A percentile compares a stretch with the other conserved stretches of the same genome.
These are phyloP conservation scores for Scutellaria galericulata DNA, from an alignment of 257 asterid genomes.

Conservation along the genomic window DNA sequence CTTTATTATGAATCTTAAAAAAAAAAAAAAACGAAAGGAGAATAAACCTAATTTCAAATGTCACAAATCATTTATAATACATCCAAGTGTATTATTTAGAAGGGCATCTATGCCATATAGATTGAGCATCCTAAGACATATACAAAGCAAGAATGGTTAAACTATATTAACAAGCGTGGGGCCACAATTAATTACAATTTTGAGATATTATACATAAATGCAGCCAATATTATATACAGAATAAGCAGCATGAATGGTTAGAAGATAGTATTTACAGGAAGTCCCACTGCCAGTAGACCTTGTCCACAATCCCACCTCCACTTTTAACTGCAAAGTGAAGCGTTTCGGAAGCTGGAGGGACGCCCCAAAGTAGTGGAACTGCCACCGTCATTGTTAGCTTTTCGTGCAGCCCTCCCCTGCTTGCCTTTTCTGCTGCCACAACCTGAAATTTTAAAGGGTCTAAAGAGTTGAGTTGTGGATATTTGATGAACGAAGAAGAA, in stretches of 20 bases:
- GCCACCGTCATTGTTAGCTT: slow-evolving; percentile 93
- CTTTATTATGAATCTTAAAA: background rate
- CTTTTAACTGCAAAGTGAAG: slow-evolving; percentile 88
- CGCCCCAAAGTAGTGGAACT: slow-evolving; percentile 98
- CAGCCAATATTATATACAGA: slow-evolving; percentile 50
- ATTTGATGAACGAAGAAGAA: background rate
- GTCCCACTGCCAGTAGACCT: slow-evolving; percentile 97
- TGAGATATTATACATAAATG: slow-evolving; percentile 44
- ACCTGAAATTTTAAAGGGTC: slow-evolving; percentile 50
- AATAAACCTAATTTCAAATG: background rate
- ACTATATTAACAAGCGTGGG: slow-evolving; percentile 42
- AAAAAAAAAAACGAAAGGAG: background rate
- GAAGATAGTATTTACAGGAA: slow-evolving; percentile 59
- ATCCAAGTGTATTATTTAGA: background rate
- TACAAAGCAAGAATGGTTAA: slow-evolving; percentile 34
- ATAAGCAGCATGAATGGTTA: slow-evolving; percentile 49
- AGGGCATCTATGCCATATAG: background rate
- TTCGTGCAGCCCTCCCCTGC: slow-evolving; percentile 80
- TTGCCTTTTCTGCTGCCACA: slow-evolving; percentile 82
- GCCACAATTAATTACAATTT: slow-evolving; percentile 33
- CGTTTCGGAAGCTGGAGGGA: slow-evolving; percentile 98
- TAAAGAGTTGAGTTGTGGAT: background rate
- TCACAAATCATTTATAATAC: background rate
- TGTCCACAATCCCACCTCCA: slow-evolving; percentile 98
- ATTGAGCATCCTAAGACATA: background rate